Conservation (phyloP, 352 stramenopile genomes). For the Pilasporangium apinafurcum region DNA sequence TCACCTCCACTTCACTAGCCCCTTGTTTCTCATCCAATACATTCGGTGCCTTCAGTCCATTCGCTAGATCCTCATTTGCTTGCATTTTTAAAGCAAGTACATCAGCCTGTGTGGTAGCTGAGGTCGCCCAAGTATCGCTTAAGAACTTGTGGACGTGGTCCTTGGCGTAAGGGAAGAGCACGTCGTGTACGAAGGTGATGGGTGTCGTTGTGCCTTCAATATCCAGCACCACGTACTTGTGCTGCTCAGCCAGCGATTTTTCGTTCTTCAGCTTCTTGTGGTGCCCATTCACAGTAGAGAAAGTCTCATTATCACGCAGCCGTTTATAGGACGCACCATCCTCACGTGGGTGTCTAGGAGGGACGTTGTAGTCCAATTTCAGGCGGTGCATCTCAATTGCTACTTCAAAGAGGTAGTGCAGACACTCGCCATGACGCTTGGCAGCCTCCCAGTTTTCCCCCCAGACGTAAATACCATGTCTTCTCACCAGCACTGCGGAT, state of each 20-base stretch:
- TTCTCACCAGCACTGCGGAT: slow-evolving; percentile 91
- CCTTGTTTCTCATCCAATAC: no score
- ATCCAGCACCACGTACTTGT: slow-evolving; percentile 92
- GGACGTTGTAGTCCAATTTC: slow-evolving; percentile 61
- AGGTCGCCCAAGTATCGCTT: slow-evolving; percentile 42
- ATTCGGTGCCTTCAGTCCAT: slow-evolving; percentile 18
- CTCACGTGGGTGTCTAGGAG: slow-evolving; percentile 11
- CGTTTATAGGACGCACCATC: slow-evolving; percentile 47
- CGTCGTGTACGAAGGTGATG: slow-evolving; percentile 95
- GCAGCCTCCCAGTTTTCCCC: slow-evolving; percentile 93
- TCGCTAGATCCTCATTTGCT: slow-evolving; percentile 24
- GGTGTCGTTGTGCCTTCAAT: slow-evolving; percentile 96
- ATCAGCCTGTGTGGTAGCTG: slow-evolving; percentile 37
- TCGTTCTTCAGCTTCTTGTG: no score
- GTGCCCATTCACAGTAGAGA: no score
- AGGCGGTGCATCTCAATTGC: slow-evolving; percentile 88
- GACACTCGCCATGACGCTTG: slow-evolving; percentile 95
- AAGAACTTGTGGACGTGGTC: slow-evolving; percentile 58
- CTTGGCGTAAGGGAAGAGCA: slow-evolving; percentile 90
- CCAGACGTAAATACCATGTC: slow-evolving; percentile 96
- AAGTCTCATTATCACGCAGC: slow-evolving; percentile 13
- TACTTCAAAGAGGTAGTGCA: slow-evolving; percentile 95
- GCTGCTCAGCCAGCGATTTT: slow-evolving; percentile 57
- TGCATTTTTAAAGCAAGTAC: slow-evolving; percentile 41
- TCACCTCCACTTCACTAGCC: no score